Evolutionary conservation across 1,139 yeast species (phyloP).

Genomic region (Meyerozyma smithsonii): DNA sequence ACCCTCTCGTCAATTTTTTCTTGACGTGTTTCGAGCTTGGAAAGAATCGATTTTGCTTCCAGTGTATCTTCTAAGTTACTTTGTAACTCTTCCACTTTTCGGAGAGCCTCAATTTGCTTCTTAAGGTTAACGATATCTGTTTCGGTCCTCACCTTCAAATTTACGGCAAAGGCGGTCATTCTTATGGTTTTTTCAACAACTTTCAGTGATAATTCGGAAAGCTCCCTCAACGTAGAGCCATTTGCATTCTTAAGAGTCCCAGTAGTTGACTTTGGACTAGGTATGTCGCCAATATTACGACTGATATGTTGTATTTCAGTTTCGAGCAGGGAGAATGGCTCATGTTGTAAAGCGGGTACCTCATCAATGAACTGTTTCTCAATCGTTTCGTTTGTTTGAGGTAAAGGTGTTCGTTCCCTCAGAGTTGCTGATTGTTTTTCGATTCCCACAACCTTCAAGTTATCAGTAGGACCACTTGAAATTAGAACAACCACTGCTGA

Average conservation of each 20-base stretch:
- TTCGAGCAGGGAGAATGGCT: neutral
- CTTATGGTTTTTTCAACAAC: conserved; percentile 2
- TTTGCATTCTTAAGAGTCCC: neutral
- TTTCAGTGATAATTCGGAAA: neutral
- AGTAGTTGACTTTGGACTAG: neutral
- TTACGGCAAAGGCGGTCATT: conserved; percentile 18
- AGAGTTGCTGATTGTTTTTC: conserved; percentile 10
- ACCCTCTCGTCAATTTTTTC: conserved; percentile 17
- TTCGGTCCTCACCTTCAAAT: conserved; percentile 19
- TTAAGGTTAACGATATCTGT: conserved; percentile 21
- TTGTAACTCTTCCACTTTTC: conserved; percentile 7
- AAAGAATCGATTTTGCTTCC: conserved; percentile 5
- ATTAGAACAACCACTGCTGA: neutral
- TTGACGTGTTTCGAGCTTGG: conserved; percentile 18
- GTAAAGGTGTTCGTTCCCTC: conserved; percentile 10
- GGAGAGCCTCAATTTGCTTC: conserved; percentile 18
- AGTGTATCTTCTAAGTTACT: neutral
- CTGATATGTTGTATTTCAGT: neutral
- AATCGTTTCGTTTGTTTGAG: neutral
- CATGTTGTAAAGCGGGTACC: neutral
- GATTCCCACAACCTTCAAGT: conserved; percentile 4
- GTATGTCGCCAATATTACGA: neutral
- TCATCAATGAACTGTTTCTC: neutral
- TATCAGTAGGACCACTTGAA: neutral
- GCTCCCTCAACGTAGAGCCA: neutral